A percentile compares a stretch with the other conserved stretches of the same genome.
Conservation (phyloP, 192 early-diverging fungal genomes). For the Thoreauomyces humboldtii region DNA sequence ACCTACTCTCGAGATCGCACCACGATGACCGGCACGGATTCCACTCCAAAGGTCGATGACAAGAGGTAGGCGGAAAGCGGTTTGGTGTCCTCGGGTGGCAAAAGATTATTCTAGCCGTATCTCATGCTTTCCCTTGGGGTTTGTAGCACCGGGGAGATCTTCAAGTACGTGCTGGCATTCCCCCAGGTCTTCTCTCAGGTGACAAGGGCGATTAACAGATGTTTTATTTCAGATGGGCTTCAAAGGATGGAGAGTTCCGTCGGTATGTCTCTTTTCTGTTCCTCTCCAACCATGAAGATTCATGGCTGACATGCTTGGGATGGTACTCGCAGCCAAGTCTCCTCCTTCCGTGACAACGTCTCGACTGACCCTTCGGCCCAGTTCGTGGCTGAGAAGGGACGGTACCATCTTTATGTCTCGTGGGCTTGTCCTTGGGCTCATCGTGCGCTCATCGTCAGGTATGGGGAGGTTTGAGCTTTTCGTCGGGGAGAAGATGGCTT, state of each 20-base stretch:
- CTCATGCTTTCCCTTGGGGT: too few relatives aligned
- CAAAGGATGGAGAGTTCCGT: conserved; percentile 23
- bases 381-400: conserved; percentile 71
- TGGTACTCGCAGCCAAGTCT: conserved; percentile 33
- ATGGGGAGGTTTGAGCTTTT: too few relatives aligned
- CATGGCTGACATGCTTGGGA: background rate
- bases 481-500: too few relatives aligned
- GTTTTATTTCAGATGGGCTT: conserved; percentile 9
- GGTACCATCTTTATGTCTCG: conserved; percentile 65
- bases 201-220: background rate
- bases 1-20: too few relatives aligned
- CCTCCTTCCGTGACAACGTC: conserved; percentile 43
- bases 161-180: background rate
- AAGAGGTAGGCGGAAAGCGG: too few relatives aligned
- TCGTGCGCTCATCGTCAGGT: conserved; percentile 80
- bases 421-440: conserved; percentile 72
- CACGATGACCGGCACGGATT: too few relatives aligned
- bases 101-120: too few relatives aligned
- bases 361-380: conserved; percentile 44
- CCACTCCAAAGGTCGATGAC: too few relatives aligned
- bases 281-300: background rate
- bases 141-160: background rate
- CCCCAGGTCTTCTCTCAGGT: background rate
- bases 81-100: too few relatives aligned
- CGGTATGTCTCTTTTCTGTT: background rate